Conservation (phyloP, 495 filamentous ascomycete species). For the Viridothelium virens region DNA sequence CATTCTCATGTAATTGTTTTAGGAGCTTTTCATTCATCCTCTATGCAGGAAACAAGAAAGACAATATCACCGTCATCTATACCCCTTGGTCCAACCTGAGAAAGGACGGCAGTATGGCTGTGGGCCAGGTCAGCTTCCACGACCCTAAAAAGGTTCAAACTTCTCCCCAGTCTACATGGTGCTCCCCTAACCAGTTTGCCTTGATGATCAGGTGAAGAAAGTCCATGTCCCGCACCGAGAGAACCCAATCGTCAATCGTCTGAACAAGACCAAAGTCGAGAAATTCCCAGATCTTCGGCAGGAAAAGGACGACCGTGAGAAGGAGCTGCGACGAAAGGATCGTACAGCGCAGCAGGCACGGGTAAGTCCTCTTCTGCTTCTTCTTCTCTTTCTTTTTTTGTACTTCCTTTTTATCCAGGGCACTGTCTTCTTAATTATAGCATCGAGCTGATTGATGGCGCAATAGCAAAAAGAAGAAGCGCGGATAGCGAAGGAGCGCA, state of each 20-base stretch:
- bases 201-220: constrained; percentile 55
- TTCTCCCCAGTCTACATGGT: too few relatives aligned
- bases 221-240: constrained; percentile 67
- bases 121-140: constrained; percentile 90
- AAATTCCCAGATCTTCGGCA: constrained; percentile 70
- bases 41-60: constrained; percentile 82
- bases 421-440: background rate
- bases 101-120: constrained; percentile 94
- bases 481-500: constrained; percentile 64
- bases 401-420: too few relatives aligned
- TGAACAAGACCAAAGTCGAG: constrained; percentile 91
- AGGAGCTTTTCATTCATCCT: constrained; percentile 6
- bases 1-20: background rate
- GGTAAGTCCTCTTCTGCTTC: constrained; percentile 38
- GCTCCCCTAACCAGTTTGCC: background rate
- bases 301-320: constrained; percentile 69
- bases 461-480: constrained; percentile 69
- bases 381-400: too few relatives aligned
- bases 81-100: constrained; percentile 96
- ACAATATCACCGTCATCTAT: constrained; percentile 92
- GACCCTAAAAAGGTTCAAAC: constrained; percentile 56
- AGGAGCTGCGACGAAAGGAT: constrained; percentile 60
- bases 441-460: background rate
- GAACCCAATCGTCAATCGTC: constrained; percentile 86
- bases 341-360: constrained; percentile 57